Evolutionary conservation across 106 monocot species (phyloP).

Genomic region (Allium cepa): DNA sequence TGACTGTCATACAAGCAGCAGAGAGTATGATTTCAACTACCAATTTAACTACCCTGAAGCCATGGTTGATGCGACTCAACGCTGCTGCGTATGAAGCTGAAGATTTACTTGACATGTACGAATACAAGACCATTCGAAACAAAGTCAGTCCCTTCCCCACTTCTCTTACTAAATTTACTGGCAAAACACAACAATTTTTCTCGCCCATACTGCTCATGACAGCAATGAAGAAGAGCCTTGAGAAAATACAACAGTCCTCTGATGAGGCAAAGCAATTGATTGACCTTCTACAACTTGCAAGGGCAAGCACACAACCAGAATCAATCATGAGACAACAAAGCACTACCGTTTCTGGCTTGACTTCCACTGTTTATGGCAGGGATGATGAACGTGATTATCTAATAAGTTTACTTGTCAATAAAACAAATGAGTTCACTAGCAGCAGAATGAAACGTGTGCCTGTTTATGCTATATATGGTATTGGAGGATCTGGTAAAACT

Average conservation of each 20-base stretch:
- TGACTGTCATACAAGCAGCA: not conserved
- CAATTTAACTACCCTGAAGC: not conserved
- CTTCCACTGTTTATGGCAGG: not conserved
- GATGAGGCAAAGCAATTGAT: not conserved
- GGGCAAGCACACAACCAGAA: not conserved
- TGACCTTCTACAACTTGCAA: not conserved
- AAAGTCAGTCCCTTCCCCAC: not conserved
- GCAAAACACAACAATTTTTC: not conserved
- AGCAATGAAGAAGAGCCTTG: constrained; percentile 1
- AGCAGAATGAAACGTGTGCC: not conserved
- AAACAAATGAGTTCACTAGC: not conserved
- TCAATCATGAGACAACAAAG: no score
- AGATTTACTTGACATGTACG: not conserved
- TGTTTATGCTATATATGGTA: not conserved
- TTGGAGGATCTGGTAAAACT: constrained; percentile 1
- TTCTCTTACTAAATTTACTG: not conserved
- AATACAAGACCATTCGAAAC: not conserved
- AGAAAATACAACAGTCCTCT: not conserved
- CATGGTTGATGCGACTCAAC: not conserved
- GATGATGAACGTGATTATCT: not conserved
- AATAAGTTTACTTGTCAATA: not conserved
- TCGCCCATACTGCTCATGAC: not conserved
- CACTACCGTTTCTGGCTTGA: not conserved
- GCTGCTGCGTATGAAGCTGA: constrained; percentile 1
- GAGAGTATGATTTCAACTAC: not conserved